These are phyloP conservation scores for Fusarium foetens DNA, from an alignment of 2,329 filamentous ascomycete genomes.

Conservation along the genomic window DNA sequence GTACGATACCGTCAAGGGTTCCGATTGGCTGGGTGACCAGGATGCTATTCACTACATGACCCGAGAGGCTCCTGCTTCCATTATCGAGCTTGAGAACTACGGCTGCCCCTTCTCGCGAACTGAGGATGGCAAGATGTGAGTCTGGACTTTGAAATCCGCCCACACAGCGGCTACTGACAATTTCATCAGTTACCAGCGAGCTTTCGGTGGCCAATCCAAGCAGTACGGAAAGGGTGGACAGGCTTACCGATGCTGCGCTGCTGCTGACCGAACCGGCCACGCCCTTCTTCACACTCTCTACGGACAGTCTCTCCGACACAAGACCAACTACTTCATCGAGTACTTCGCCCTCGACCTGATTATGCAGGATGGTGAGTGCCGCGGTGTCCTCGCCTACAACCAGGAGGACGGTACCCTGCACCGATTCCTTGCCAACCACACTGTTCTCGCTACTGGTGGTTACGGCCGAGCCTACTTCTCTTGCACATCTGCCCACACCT, in stretches of 20 bases:
- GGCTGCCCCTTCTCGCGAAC: slow-evolving; percentile 97
- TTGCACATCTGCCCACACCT: slow-evolving; percentile 97
- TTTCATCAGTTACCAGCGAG: slow-evolving; percentile 87
- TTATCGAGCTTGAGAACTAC: slow-evolving; percentile 96
- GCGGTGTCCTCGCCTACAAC: slow-evolving; percentile 97
- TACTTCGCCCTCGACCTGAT: slow-evolving; percentile 97
- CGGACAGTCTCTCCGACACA: slow-evolving; percentile 94
- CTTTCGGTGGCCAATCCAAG: slow-evolving; percentile 96
- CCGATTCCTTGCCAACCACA: slow-evolving; percentile 96
- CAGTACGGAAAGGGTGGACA: slow-evolving; percentile 97
- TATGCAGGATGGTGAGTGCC: slow-evolving; percentile 97
- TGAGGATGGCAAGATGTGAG: slow-evolving; percentile 92
- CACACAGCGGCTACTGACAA: slow-evolving; percentile 28
- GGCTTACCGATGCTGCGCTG: slow-evolving; percentile 96
- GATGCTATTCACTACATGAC: slow-evolving; percentile 99
- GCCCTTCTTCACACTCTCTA: slow-evolving; percentile 98
- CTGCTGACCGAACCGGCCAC: slow-evolving; percentile 95
- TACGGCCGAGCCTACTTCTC: slow-evolving; percentile 99
- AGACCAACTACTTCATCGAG: slow-evolving; percentile 99
- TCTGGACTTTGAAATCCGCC: slow-evolving; percentile 20
- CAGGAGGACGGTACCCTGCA: slow-evolving; percentile 98
- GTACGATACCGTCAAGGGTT: slow-evolving; percentile 99
- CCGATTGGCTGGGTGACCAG: slow-evolving; percentile 96
- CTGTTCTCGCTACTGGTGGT: slow-evolving; percentile 94
- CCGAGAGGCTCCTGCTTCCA: slow-evolving; percentile 87